Evolutionary conservation across 345 rosid genomes (phyloP).

Genomic region (Populus simonii): DNA sequence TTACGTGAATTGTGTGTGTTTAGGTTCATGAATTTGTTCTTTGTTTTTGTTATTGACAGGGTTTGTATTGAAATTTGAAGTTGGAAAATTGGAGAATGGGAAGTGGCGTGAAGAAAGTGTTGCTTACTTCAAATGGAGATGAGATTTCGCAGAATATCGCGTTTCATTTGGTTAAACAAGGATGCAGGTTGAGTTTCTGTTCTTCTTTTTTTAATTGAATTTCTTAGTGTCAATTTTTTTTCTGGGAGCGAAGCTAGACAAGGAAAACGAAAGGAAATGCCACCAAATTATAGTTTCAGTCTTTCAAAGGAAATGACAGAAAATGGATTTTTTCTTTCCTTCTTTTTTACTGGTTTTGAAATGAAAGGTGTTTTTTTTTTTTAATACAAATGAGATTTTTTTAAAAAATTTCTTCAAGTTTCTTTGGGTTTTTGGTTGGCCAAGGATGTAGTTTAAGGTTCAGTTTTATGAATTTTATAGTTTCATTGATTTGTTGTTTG

Average conservation of each 20-base stretch:
- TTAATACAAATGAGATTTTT: too few relatives aligned
- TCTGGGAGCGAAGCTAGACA: neutral
- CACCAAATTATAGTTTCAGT: neutral
- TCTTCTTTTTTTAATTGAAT: neutral
- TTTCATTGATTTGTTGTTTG: too few relatives aligned
- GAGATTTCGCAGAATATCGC: slow-evolving; percentile 68
- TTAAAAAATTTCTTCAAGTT: too few relatives aligned
- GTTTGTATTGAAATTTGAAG: neutral
- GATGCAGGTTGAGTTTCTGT: slow-evolving; percentile 60
- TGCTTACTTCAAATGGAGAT: slow-evolving; percentile 79
- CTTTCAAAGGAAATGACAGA: neutral
- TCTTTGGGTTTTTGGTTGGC: too few relatives aligned
- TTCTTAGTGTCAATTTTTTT: neutral
- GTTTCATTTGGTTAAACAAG: slow-evolving; percentile 60
- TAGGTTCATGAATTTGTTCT: neutral
- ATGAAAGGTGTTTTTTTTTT: neutral
- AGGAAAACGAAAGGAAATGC: neutral
- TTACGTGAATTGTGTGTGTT: neutral
- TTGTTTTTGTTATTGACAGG: neutral
- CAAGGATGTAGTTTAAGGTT: too few relatives aligned
- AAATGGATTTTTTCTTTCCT: neutral
- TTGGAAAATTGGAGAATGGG: slow-evolving; percentile 33
- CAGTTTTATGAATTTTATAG: too few relatives aligned
- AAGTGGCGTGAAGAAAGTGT: slow-evolving; percentile 55
- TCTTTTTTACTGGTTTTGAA: neutral